Evolutionary conservation across 257 asterid genomes (phyloP), one percentile per base, ranked within the genome.

Genomic region (Parsonsia alboflavescens): DNA sequence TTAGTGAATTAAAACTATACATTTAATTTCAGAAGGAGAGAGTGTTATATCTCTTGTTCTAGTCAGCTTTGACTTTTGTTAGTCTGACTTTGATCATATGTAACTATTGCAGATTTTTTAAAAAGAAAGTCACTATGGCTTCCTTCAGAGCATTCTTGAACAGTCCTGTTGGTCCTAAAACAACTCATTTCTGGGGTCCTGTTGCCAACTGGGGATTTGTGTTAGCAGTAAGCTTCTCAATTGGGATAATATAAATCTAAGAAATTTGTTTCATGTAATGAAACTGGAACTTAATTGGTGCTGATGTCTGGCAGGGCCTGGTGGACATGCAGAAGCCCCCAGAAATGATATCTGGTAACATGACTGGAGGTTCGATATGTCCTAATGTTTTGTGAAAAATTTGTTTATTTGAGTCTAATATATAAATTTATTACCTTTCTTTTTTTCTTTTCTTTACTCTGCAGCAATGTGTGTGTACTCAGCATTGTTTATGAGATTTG

Each of bases 381-480:
- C 64, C 62, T 13, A 66, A 42, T 73, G 45, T 4, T 12, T 54
- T 13, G 26, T 56, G 17, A 73, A 41, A 61, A 58, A 65, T 33
- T 58, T 72, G 42, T 33, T 10, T 21, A 30, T 53, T 17, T 16
- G 2, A 11, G n/a, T 73, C 72, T 80, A 39, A 75, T 56, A 56
- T 54, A 39, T 50, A 46, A 48, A 6, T 36, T 15, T 67, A 10
- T 75, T 66, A 41, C 9, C 48, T 61, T 63, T 57, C 0, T 57
- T 16, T 24, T 82, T 63, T 57, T 0, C 53, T n/a, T n/a, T n/a
- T n/a, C n/a, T n/a, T n/a, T n/a, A n/a, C n/a, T 12, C 24, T 82
- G 84, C 92, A 91, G 97, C 94, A 82, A 91, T 93, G 98, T 93
- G 98, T 42, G 80, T 93, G n/a, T 91, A 91, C 84, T 93, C 97